A percentile compares a stretch with the other conserved stretches of the same genome.
Conservation (phyloP, 208 protist species). For the Crithidia acanthocephali region DNA sequence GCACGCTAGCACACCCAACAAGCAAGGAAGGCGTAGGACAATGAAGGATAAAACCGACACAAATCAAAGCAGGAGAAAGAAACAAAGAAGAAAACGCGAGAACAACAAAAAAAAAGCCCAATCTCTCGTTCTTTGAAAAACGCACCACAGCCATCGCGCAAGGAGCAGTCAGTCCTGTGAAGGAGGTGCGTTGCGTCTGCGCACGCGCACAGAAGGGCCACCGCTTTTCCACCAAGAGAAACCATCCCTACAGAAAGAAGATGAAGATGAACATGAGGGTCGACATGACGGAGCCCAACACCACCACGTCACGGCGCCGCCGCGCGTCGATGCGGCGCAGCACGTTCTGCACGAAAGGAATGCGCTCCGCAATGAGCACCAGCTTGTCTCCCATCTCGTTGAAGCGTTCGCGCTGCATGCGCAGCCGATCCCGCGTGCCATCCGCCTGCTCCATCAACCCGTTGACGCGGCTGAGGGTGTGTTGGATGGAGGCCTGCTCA, state of each 20-base stretch:
- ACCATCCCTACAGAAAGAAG: slow-evolving; percentile 74
- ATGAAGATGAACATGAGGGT: slow-evolving; percentile 68
- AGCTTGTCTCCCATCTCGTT: slow-evolving; percentile 54
- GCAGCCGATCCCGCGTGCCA: slow-evolving; percentile 58
- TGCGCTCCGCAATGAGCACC: slow-evolving; percentile 67
- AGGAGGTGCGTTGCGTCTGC: too few relatives aligned
- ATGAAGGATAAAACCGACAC: neutral
- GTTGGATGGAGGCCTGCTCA: slow-evolving; percentile 77
- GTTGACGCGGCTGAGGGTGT: slow-evolving; percentile 70
- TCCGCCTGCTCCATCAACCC: slow-evolving; percentile 67
- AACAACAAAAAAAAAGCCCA: slow-evolving; percentile 26
- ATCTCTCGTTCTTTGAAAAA: slow-evolving; percentile 1
- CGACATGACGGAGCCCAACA: slow-evolving; percentile 63
- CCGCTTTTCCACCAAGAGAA: too few relatives aligned
- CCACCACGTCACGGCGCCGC: slow-evolving; percentile 65
- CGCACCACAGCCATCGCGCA: neutral
- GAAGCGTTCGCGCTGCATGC: slow-evolving; percentile 74
- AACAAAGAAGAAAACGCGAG: neutral
- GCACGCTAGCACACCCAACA: neutral
- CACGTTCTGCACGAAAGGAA: slow-evolving; percentile 77
- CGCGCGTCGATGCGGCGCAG: slow-evolving; percentile 71
- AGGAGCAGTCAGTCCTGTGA: too few relatives aligned
- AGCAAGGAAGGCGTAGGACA: too few relatives aligned
- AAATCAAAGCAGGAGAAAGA: neutral
- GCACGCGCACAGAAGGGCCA: too few relatives aligned